phyloP scores from a whole-genome alignment of 2,329 filamentous ascomycete species.

The Fusarium tuaranense region DNA sequence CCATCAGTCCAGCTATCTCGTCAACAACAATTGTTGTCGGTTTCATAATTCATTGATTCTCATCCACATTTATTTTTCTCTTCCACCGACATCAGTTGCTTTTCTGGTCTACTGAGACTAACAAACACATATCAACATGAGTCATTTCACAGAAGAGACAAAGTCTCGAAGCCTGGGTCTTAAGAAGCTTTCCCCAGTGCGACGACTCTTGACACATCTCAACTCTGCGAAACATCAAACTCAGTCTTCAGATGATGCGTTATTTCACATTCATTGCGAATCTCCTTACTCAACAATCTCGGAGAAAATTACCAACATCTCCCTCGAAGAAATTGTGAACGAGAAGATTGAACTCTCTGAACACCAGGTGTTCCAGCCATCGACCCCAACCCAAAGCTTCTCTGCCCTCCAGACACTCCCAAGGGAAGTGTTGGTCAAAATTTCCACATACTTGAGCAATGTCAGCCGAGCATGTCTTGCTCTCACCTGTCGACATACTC shows the following conservation, averaged over 20 bases:
- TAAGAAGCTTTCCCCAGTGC: background rate
- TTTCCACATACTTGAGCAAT: background rate
- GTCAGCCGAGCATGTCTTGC: background rate
- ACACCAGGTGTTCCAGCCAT: background rate
- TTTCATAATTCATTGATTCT: background rate
- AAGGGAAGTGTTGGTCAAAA: background rate
- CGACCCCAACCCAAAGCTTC: background rate
- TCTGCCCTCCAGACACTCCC: background rate
- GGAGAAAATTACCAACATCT: background rate
- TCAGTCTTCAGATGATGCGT: background rate
- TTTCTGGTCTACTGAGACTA: background rate
- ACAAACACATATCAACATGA: background rate
- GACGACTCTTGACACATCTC: background rate
- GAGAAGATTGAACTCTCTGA: background rate
- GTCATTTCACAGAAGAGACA: background rate
- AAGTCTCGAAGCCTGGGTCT: background rate
- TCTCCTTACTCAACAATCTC: background rate
- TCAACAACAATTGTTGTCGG: background rate
- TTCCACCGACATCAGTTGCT: background rate
- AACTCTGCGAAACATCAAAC: background rate
- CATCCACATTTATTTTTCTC: background rate
- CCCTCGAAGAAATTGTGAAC: background rate
- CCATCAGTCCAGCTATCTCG: background rate
- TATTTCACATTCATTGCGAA: background rate
- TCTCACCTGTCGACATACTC: background rate